A percentile compares a stretch with the other conserved stretches of the same genome.
Evolutionary conservation across 2,329 filamentous ascomycete genomes (phyloP).

Genomic region (Neopestalotiopsis sp.): DNA sequence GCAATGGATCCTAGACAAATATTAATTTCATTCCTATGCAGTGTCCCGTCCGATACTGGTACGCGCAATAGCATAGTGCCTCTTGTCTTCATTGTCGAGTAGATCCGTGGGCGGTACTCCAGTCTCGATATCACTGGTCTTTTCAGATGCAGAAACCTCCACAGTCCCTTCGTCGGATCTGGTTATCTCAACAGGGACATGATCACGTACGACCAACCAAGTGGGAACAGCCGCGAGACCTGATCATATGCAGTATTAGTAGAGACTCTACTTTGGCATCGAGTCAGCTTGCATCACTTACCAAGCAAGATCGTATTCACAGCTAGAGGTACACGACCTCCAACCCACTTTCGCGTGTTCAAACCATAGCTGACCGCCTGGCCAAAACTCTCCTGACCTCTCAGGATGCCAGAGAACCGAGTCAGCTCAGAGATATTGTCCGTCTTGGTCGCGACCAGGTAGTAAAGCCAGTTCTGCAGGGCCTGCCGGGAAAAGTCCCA

Average conservation of each 20-base stretch:
- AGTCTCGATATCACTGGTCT: conserved; percentile 4
- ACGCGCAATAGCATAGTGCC: background rate
- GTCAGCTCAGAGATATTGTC: conserved; percentile 60
- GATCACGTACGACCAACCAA: conserved; percentile 38
- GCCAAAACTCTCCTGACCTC: conserved; percentile 47
- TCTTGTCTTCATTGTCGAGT: background rate
- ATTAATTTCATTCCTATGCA: background rate
- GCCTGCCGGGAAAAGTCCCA: conserved; percentile 59
- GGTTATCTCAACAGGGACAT: conserved; percentile 32
- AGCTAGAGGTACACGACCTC: conserved; percentile 43
- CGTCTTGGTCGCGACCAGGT: conserved; percentile 59
- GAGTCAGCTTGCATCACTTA: conserved; percentile 25
- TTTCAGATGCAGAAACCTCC: background rate
- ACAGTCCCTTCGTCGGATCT: no score
- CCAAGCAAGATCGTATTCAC: conserved; percentile 46
- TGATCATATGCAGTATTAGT: conserved; percentile 13
- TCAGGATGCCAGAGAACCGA: conserved; percentile 44
- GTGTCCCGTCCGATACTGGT: background rate
- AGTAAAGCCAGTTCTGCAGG: conserved; percentile 63
- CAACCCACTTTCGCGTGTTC: conserved; percentile 44
- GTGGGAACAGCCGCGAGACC: conserved; percentile 36
- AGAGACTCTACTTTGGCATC: background rate
- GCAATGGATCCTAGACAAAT: background rate
- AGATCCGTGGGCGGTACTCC: background rate
- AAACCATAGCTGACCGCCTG: conserved; percentile 46